phyloP scores from a whole-genome alignment of 352 stramenopile genomes.

The Sclerospora graminicola region DNA sequence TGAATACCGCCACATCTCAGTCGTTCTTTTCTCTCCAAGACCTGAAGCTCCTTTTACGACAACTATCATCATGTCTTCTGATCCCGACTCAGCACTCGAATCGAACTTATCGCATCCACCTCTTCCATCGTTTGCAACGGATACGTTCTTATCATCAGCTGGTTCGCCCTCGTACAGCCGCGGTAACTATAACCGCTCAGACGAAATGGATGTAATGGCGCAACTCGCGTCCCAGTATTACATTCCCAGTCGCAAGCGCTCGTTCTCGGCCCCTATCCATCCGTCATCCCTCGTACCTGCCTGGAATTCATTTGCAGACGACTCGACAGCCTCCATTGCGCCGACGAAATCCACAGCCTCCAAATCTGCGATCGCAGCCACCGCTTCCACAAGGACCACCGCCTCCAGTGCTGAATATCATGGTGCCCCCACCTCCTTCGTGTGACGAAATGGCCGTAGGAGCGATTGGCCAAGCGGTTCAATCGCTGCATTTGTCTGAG shows the following conservation, averaged over 20 bases:
- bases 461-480: too few relatives aligned
- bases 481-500: too few relatives aligned
- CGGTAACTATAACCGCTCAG: slow-evolving; percentile 11
- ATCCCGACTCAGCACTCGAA: too few relatives aligned
- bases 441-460: too few relatives aligned
- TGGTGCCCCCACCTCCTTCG: too few relatives aligned
- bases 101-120: slow-evolving; percentile 15
- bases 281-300: slow-evolving; percentile 36
- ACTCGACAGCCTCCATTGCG: slow-evolving; percentile 37
- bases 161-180: too few relatives aligned
- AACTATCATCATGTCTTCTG: too few relatives aligned
- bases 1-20: too few relatives aligned
- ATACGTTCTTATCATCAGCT: too few relatives aligned
- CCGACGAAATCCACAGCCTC: too few relatives aligned
- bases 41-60: neutral
- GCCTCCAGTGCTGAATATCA: slow-evolving; percentile 31
- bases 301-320: slow-evolving; percentile 50
- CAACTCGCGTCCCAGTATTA: slow-evolving; percentile 79
- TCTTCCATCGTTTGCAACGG: slow-evolving; percentile 18
- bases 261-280: slow-evolving; percentile 61
- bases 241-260: slow-evolving; percentile 52
- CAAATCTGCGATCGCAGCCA: too few relatives aligned
- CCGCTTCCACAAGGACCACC: slow-evolving; percentile 27
- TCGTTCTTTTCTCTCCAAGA: too few relatives aligned
- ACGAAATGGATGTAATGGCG: slow-evolving; percentile 73